Base-by-base conservation (phyloP, 257 asterid genomes). In the Nicotiana undulata region DNA sequence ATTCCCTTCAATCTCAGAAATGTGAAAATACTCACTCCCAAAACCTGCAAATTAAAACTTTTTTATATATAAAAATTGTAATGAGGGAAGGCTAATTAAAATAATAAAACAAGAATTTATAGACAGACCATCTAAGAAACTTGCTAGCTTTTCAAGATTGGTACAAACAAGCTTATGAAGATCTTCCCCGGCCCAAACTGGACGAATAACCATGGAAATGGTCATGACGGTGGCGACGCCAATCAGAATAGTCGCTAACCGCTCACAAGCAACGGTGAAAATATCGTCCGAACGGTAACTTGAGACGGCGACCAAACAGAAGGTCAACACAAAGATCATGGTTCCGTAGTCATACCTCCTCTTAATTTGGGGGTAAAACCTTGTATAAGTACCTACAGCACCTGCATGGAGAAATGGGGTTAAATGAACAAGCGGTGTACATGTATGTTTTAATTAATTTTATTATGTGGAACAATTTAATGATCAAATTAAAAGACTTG, bases 141-240 rank as follows among this genome's bases (percentile, higher is more conserved):
- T 79, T 24, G 89, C 95, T 61, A 94, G 82, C 22, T 94, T 91
- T 29, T 88, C 90, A 8, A 94, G 51, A 79, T 92, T 92, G 1
- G 58, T 61, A 76, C 91, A 84, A 40, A 83, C 32, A 22, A 86
- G 63, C 46, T 80, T 80, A 68, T 94, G 97, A 80, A 94, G 79
- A 87, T 94, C 97, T 32, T 86, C 88, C 15, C 98, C 98, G 12
- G 98, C 98, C 98, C 98, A 94, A 28, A 87, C 97, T 1, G 98
- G 98, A 82, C 75, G 85, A 53, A 87, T 31, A 83, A 85, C 70
- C 24, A 90, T 32, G 79, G 97, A 92, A 68, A 89, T 84, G 1
- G 87, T 11, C 77, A 94, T 84, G 60, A 97, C 90, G 0, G 93
- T 82, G 0, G 85, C 88, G 32, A 83, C 90, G 9, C 95, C 98